These are phyloP conservation scores for Neurospora sp. DNA, from an alignment of 495 filamentous ascomycete genomes.

Conservation along the genomic window DNA sequence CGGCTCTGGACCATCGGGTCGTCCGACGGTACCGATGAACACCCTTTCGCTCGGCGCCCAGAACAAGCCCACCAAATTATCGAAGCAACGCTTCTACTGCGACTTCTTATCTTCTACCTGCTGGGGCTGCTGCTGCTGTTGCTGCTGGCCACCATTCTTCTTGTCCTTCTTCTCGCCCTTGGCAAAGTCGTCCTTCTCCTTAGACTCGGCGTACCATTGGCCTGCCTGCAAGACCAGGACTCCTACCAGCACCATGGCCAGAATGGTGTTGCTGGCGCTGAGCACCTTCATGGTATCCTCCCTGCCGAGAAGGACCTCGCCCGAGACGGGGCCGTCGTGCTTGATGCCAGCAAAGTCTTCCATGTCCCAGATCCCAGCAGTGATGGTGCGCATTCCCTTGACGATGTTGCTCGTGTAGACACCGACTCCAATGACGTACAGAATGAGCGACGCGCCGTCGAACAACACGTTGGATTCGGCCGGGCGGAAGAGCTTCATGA, in stretches of 20 bases:
- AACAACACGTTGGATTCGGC: constrained; percentile 92
- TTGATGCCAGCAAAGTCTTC: constrained; percentile 36
- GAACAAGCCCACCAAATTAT: neutral
- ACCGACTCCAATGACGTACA: constrained; percentile 84
- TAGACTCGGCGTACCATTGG: constrained; percentile 96
- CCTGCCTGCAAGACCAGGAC: constrained; percentile 91
- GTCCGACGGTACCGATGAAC: neutral
- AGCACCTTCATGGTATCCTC: constrained; percentile 86
- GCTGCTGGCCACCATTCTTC: constrained; percentile 42
- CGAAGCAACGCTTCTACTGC: neutral
- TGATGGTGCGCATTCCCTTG: constrained; percentile 77
- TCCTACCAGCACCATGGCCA: constrained; percentile 83
- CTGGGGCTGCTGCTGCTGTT: constrained; percentile 7
- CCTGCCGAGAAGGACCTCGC: constrained; percentile 47
- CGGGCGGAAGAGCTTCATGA: constrained; percentile 87
- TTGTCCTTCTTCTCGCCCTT: constrained; percentile 42
- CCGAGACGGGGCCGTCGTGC: constrained; percentile 30
- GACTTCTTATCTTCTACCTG: neutral
- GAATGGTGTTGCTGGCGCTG: constrained; percentile 90
- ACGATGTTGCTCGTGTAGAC: constrained; percentile 94
- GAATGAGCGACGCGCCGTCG: constrained; percentile 80
- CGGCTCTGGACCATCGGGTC: neutral
- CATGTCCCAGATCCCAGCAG: constrained; percentile 44
- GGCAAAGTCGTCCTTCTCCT: constrained; percentile 68
- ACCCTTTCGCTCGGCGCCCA: neutral